A percentile compares a stretch with the other conserved stretches of the same genome.
phyloP scores from a whole-genome alignment of 768 basidiomycete genomes.

The Calocybe gangraenosa region DNA sequence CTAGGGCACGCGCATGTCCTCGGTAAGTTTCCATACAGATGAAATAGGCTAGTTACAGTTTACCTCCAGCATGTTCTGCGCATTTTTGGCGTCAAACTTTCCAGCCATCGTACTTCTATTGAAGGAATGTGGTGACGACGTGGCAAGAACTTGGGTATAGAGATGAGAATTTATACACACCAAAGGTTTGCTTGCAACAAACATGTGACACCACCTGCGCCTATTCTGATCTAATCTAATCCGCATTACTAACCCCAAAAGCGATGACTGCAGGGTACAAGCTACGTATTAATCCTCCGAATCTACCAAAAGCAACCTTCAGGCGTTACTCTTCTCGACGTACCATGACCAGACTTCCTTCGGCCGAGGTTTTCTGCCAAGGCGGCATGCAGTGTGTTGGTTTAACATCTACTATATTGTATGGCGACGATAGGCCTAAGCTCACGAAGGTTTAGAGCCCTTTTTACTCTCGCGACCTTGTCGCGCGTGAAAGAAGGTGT shows the following conservation, averaged over 20 bases:
- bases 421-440: no score
- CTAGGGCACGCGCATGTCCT: conserved; percentile 32
- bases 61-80: conserved; percentile 91
- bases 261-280: no score
- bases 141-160: conserved; percentile 8
- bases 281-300: no score
- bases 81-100: conserved; percentile 82
- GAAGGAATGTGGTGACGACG: conserved; percentile 13
- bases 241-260: not conserved
- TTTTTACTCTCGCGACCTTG: no score
- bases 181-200: not conserved
- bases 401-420: no score
- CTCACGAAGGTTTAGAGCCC: no score
- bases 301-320: no score
- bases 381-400: no score
- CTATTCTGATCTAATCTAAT: not conserved
- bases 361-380: no score
- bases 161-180: not conserved
- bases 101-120: conserved; percentile 17
- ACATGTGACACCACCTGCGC: not conserved
- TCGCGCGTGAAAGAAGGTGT: no score
- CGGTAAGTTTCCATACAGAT: conserved; percentile 3
- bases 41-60: conserved; percentile 15
- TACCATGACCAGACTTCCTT: no score
- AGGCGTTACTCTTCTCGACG: no score